Evolutionary conservation across 495 filamentous ascomycete species (phyloP), one percentile per base, ranked within the genome.

Genomic region (Aspergillus taichungensis): DNA sequence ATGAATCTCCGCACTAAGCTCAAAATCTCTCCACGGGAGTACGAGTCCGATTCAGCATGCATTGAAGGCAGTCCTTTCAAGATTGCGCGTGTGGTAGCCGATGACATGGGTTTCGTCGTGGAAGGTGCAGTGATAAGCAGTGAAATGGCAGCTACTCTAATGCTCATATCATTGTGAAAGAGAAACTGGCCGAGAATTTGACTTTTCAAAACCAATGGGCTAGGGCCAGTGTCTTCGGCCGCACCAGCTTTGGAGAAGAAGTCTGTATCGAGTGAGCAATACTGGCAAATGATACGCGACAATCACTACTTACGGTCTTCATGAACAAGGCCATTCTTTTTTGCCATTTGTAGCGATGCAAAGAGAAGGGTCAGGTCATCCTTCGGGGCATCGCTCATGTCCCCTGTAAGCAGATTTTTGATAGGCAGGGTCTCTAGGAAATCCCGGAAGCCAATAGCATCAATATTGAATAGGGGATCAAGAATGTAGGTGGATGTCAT

Each of bases 31-130:
- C 87, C 80, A 40, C 91, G 77, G 47, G 85, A 75, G 50, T 88
- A 84, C 6, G 91, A 78, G 53, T 95, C 86, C n/a, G 83, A 80
- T 47, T 95, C 88, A 4, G 82, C 76, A 63, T 89, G 80, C 40
- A 94, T 78, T 3, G 79, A 72, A 3, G 77, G 70, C 0, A 96
- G 64, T 31, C 81, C 74, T 34, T 57, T 64, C 33, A 75, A 63
- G 18, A 95, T 71, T 2, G 80, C 70, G n/a, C 52, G 49, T 3
- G 89, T 72, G 0, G 80, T 73, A 34, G 59, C 66, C 3, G 65
- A 37, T 0, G 80, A 77, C 12, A 91, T 77, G 7, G 88, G 85
- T 27, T 79, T 81, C 3, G 84, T 83, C 1, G 79, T 78, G 6
- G 83, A 77, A 6, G 77, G 74, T 0, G 85, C 86, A 11, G 78